phyloP scores from a whole-genome alignment of 768 basidiomycete species.

The Mycena filopes region DNA sequence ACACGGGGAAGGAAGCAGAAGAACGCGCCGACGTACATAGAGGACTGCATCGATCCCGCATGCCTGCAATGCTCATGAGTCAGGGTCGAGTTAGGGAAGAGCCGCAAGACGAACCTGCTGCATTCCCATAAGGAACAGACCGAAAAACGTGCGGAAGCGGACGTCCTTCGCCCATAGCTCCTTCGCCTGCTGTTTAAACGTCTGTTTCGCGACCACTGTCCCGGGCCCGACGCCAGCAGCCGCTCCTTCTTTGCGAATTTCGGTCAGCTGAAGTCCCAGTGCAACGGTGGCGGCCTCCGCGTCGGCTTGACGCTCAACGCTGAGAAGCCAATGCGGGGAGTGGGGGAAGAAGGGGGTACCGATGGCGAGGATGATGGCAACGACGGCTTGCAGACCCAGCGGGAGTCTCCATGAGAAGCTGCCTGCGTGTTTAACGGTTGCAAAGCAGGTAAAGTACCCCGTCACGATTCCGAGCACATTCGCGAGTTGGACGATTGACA shows the following conservation, averaged over 20 bases:
- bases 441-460: conserved; percentile 54
- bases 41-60: conserved; percentile 49
- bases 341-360: conserved; percentile 47
- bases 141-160: conserved; percentile 49
- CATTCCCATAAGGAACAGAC: conserved; percentile 56
- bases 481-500: conserved; percentile 53
- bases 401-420: conserved; percentile 53
- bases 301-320: conserved; percentile 46
- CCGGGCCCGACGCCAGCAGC: conserved; percentile 2
- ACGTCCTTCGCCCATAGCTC: conserved; percentile 42
- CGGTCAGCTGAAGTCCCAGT: conserved; percentile 43
- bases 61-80: conserved; percentile 38
- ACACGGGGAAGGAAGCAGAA: background rate
- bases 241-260: conserved; percentile 34
- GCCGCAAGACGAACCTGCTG: conserved; percentile 44
- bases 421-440: conserved; percentile 42
- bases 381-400: conserved; percentile 45
- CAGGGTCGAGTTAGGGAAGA: background rate
- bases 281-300: conserved; percentile 40
- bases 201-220: conserved; percentile 8
- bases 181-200: conserved; percentile 31
- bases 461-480: conserved; percentile 48
- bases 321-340: conserved; percentile 54
- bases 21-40: conserved; percentile 35
- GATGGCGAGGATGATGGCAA: conserved; percentile 42